Base-by-base conservation (phyloP, 1,139 yeast species). In the Nakaseomyces delphensis region DNA sequence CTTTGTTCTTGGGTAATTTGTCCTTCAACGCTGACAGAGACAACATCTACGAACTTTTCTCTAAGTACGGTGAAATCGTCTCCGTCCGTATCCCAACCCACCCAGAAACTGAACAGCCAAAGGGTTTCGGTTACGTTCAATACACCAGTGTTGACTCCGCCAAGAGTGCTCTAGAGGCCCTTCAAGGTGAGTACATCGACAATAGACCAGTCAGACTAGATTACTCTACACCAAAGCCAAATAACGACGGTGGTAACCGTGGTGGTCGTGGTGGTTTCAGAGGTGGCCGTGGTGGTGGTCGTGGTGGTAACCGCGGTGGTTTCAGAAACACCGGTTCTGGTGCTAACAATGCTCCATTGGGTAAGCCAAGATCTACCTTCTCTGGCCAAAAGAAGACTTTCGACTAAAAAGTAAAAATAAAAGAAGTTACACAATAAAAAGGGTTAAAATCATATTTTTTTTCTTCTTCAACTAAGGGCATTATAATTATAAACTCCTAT, bases 81-180 rank as follows among this genome's bases (percentile, higher is more conserved):
- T 83, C 94, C 48, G 89, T 89, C 59, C 81, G 98, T 73, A 73
- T 91, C 57, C 98, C 98, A 67, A 89, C 97, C 40, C 94, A 89
- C 70, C 97, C 96, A 62, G 97, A 89, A 68, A 87, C 97, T 53
- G 95, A 87, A 66, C 96, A 89, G 71, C 95, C 95, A 67, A 91
- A 91, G 77, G 98, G 98, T 55, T 91, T 91, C 71, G 98, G 97
- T 54, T 91, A 91, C 69, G 95, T 91, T 48, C 97, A 91, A 72
- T 89, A 77, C 65, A 73, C 83, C 35, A 73, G 81, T 44, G 71
- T 83, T 52, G 97, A 89, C 41, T 95, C 86, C 64, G 97, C 98
- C 54, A 78, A 83, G 70, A 76, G 80, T 50, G 97, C 97, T 46
- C 70, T 84, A 54, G 89, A 83, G 53, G 89, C 83, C 46, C 69